Evolutionary conservation across 2,329 filamentous ascomycete genomes (phyloP).

Genomic region (Trichoderma citrinoviride): DNA sequence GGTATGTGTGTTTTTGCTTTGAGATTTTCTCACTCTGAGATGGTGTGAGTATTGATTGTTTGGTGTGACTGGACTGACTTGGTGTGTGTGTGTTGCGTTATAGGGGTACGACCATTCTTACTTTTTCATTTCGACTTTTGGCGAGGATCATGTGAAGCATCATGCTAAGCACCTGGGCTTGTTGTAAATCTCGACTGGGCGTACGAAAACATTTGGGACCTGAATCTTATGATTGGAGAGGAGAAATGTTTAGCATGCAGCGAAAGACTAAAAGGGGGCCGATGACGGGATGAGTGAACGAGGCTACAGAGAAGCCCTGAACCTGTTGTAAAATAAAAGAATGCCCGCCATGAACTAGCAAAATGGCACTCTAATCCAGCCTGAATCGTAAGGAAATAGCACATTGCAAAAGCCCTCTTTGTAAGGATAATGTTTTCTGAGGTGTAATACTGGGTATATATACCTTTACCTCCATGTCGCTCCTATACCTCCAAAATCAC

Average conservation of each 20-base stretch:
- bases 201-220: neutral
- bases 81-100: neutral
- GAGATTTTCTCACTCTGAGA: too few species aligned
- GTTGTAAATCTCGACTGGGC: constrained; percentile 27
- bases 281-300: neutral
- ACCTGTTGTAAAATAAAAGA: neutral
- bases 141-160: constrained; percentile 85
- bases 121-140: constrained; percentile 90
- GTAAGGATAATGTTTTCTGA: too few species aligned
- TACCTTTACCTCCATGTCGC: too few species aligned
- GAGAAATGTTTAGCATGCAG: neutral
- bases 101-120: constrained; percentile 95
- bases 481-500: too few species aligned
- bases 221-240: neutral
- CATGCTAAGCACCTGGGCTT: constrained; percentile 75
- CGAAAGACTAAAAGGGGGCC: neutral
- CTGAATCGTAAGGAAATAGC: neutral
- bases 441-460: too few species aligned
- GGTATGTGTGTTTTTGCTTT: constrained; percentile 43
- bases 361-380: too few species aligned
- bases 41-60: neutral
- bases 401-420: too few species aligned
- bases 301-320: neutral
- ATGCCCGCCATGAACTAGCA: neutral
- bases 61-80: constrained; percentile 13